Evolutionary conservation across 2,329 filamentous ascomycete genomes (phyloP).

Genomic region (Westerdykella sp.): DNA sequence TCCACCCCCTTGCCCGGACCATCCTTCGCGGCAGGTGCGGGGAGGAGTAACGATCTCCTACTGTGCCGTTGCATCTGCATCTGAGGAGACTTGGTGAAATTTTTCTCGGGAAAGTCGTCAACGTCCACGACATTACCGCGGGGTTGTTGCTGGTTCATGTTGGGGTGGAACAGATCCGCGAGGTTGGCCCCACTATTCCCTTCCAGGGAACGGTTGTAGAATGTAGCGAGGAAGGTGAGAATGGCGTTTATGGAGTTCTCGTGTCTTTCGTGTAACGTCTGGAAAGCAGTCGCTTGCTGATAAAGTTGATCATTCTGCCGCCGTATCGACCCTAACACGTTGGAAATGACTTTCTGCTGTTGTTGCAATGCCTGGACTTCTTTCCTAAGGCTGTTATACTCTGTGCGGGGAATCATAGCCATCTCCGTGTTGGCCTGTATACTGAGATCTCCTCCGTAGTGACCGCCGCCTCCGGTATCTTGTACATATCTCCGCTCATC

Average conservation of each 20-base stretch:
- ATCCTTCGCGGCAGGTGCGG: constrained; percentile 28
- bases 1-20: constrained; percentile 9
- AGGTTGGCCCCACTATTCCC: constrained; percentile 70
- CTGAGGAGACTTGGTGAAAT: constrained; percentile 25
- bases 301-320: constrained; percentile 84
- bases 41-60: constrained; percentile 34
- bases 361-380: constrained; percentile 77
- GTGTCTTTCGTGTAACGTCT: constrained; percentile 88
- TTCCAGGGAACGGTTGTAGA: constrained; percentile 89
- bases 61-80: constrained; percentile 27
- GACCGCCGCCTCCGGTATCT: constrained; percentile 38
- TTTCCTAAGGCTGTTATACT: constrained; percentile 68
- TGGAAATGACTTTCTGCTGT: constrained; percentile 80
- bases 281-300: constrained; percentile 80
- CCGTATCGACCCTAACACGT: constrained; percentile 71
- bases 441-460: constrained; percentile 39
- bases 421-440: constrained; percentile 38
- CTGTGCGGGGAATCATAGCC: constrained; percentile 58
- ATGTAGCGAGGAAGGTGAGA: constrained; percentile 89
- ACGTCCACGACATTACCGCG: constrained; percentile 59
- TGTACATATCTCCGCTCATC: constrained; percentile 49
- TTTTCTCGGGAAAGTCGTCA: constrained; percentile 46
- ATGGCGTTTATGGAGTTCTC: constrained; percentile 99
- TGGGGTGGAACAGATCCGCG: constrained; percentile 73
- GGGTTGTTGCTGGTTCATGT: constrained; percentile 55